Percentiles rank a stretch among this genome's conserved stretches.
These are phyloP conservation scores for Botryotinia convoluta DNA, from an alignment of 2,329 filamentous ascomycete genomes.

Conservation along the genomic window DNA sequence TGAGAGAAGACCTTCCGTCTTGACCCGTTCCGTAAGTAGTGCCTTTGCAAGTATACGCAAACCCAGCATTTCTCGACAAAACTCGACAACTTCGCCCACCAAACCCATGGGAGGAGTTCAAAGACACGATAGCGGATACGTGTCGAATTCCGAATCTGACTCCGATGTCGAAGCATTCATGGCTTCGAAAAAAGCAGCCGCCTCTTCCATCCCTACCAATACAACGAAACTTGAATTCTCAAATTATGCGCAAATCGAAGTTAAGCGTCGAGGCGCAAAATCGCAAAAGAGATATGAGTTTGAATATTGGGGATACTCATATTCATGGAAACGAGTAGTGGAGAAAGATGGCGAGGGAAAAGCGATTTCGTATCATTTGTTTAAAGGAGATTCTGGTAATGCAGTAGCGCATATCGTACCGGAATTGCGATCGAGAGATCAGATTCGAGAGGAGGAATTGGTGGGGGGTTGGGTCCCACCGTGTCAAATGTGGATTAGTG, in stretches of 20 bases:
- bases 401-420: conserved; percentile 83
- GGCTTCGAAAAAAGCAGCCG: conserved; percentile 34
- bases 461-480: conserved; percentile 89
- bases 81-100: conserved; percentile 27
- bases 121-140: conserved; percentile 55
- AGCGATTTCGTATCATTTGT: conserved; percentile 75
- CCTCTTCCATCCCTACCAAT: conserved; percentile 56
- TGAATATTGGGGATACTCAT: conserved; percentile 86
- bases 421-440: conserved; percentile 67
- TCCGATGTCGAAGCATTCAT: conserved; percentile 32
- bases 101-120: conserved; percentile 20
- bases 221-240: conserved; percentile 90
- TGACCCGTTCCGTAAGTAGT: conserved; percentile 57
- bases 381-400: conserved; percentile 60
- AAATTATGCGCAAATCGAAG: conserved; percentile 90
- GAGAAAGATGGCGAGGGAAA: conserved; percentile 63
- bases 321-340: conserved; percentile 76
- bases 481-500: conserved; percentile 86
- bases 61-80: conserved; percentile 46
- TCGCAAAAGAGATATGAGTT: conserved; percentile 80
- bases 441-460: conserved; percentile 67
- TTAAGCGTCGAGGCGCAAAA: conserved; percentile 66
- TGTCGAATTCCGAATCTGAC: conserved; percentile 45
- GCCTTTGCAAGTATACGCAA: conserved; percentile 46
- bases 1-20: conserved; percentile 37